phyloP scores from a whole-genome alignment of 495 filamentous ascomycete genomes.

The Poronia punctata region DNA sequence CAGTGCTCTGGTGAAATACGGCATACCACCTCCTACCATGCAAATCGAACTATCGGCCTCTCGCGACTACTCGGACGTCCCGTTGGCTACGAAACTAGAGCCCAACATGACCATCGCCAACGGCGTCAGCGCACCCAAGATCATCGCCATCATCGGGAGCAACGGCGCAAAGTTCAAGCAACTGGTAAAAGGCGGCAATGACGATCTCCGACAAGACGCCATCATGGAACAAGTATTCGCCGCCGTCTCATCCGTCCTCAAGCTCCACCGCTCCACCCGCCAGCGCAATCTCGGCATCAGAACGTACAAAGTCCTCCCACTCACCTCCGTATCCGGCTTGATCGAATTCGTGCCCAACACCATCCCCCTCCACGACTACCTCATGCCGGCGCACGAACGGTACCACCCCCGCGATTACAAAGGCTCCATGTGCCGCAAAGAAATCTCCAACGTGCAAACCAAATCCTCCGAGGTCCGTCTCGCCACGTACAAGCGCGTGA shows the following conservation, averaged over 20 bases:
- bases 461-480: constrained; percentile 63
- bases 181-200: constrained; percentile 87
- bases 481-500: constrained; percentile 64
- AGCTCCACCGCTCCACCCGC: constrained; percentile 74
- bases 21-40: constrained; percentile 87
- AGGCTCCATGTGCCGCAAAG: constrained; percentile 62
- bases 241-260: constrained; percentile 83
- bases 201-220: constrained; percentile 95
- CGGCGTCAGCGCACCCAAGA: constrained; percentile 86
- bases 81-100: constrained; percentile 60
- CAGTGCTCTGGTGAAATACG: constrained; percentile 46
- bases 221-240: constrained; percentile 99
- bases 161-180: constrained; percentile 79
- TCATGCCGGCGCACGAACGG: constrained; percentile 80
- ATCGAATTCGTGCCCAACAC: constrained; percentile 96
- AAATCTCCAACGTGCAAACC: constrained; percentile 63
- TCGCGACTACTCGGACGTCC: constrained; percentile 68
- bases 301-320: constrained; percentile 91
- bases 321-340: constrained; percentile 76
- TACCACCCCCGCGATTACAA: constrained; percentile 85
- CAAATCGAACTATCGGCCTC: constrained; percentile 66
- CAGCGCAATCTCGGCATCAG: constrained; percentile 83
- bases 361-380: constrained; percentile 78
- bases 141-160: constrained; percentile 68
- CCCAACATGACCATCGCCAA: constrained; percentile 74